Evolutionary conservation across 1,139 yeast species (phyloP).

Genomic region (Candida dubliniensis): DNA sequence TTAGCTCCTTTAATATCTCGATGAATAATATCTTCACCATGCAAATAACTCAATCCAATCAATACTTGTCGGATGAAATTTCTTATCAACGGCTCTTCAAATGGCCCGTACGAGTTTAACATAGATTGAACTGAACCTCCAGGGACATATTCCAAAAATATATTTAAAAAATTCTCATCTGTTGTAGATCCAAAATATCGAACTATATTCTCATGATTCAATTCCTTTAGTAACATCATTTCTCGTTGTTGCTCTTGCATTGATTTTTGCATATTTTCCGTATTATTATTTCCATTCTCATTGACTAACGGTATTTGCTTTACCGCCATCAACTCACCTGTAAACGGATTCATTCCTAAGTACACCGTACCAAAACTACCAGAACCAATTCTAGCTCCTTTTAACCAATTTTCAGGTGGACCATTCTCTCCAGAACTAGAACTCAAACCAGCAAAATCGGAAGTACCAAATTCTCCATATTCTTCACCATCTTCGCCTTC

Average conservation of each 20-base stretch:
- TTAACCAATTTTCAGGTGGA: slow-evolving; percentile 81
- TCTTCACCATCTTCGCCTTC: slow-evolving; percentile 22
- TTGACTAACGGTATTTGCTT: slow-evolving; percentile 80
- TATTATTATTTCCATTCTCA: slow-evolving; percentile 26
- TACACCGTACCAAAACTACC: slow-evolving; percentile 95
- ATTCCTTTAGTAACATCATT: slow-evolving; percentile 71
- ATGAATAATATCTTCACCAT: slow-evolving; percentile 80
- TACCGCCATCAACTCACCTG: slow-evolving; percentile 97
- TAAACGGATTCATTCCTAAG: slow-evolving; percentile 85
- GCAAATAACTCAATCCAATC: slow-evolving; percentile 78
- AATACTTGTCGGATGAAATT: slow-evolving; percentile 83
- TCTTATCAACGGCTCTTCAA: slow-evolving; percentile 84
- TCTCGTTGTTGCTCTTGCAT: slow-evolving; percentile 88
- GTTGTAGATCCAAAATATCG: slow-evolving; percentile 84
- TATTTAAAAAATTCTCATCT: slow-evolving; percentile 69
- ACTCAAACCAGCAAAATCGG: slow-evolving; percentile 4
- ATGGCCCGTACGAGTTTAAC: slow-evolving; percentile 84
- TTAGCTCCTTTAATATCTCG: slow-evolving; percentile 94
- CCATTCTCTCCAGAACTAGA: slow-evolving; percentile 19
- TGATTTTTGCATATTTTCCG: slow-evolving; percentile 46
- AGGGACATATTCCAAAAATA: slow-evolving; percentile 91
- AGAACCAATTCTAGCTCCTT: slow-evolving; percentile 90
- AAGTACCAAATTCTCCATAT: slow-evolving; percentile 4
- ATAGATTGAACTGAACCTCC: slow-evolving; percentile 94
- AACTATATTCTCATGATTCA: slow-evolving; percentile 91